These are phyloP conservation scores for Sporothrix inflata DNA, from an alignment of 2,329 filamentous ascomycete species.

Conservation along the genomic window DNA sequence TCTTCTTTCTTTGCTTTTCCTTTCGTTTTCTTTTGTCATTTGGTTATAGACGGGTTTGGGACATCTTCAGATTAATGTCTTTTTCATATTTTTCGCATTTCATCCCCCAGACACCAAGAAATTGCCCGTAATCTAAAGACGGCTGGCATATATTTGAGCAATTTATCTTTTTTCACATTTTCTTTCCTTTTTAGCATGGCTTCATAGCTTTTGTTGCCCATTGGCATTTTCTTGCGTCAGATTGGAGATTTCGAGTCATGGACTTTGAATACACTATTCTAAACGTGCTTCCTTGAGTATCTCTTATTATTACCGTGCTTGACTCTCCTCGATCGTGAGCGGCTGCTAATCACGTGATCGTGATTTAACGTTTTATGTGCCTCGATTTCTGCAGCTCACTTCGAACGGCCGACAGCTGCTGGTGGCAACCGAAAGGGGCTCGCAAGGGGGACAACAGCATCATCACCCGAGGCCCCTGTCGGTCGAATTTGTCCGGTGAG, in stretches of 20 bases:
- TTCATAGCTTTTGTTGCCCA: background rate
- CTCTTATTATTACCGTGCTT: background rate
- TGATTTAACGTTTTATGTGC: background rate
- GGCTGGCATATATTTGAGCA: conserved; percentile 24
- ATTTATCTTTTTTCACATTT: conserved; percentile 13
- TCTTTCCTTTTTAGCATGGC: background rate
- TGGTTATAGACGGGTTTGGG: conserved; percentile 22
- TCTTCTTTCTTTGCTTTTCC: background rate
- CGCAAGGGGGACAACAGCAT: background rate
- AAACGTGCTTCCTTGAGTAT: background rate
- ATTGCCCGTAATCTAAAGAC: conserved; percentile 19
- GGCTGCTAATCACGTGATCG: background rate
- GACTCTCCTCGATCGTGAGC: background rate
- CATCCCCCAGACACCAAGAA: background rate
- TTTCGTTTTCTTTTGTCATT: conserved; percentile 18
- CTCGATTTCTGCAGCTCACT: background rate
- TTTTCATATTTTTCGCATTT: background rate
- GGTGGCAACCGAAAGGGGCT: background rate
- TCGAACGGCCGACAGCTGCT: background rate
- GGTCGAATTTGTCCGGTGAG: background rate
- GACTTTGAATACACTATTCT: background rate
- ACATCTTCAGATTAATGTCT: conserved; percentile 25
- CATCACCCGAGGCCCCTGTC: background rate
- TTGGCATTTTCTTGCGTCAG: background rate
- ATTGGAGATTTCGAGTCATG: background rate